Percentiles rank a stretch among this genome's conserved stretches.
Conservation (phyloP, 352 stramenopile species). For the Phytophthora melonis region DNA sequence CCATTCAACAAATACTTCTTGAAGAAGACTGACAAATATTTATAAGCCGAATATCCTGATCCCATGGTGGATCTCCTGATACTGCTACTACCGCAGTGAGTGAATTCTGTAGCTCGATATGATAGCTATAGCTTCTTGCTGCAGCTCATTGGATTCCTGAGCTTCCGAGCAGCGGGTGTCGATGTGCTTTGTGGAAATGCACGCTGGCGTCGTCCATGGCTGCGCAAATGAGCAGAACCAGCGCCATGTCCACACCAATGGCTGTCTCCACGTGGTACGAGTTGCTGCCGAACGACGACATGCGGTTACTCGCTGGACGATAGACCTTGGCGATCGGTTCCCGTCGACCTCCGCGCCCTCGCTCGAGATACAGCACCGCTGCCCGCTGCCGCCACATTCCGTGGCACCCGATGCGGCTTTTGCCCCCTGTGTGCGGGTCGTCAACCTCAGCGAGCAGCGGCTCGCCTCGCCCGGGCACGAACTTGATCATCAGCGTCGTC, state of each 20-base stretch:
- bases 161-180: conserved; percentile 25
- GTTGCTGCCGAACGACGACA: conserved; percentile 31
- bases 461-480: conserved; percentile 41
- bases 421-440: conserved; percentile 43
- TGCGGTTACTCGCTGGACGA: conserved; percentile 32
- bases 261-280: conserved; percentile 49
- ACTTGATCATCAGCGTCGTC: conserved; percentile 47
- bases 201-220: conserved; percentile 51
- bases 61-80: no score
- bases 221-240: conserved; percentile 44
- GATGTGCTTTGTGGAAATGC: conserved; percentile 34
- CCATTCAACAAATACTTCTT: no score
- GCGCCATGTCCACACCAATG: conserved; percentile 45
- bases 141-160: conserved; percentile 25
- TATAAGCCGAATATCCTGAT: no score
- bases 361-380: conserved; percentile 45
- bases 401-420: conserved; percentile 42
- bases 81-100: no score
- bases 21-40: no score
- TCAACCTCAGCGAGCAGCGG: conserved; percentile 45
- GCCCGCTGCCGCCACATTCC: conserved; percentile 46
- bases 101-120: no score
- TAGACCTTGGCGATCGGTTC: conserved; percentile 52
- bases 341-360: conserved; percentile 27
- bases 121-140: neutral